Percentiles rank a stretch among this genome's conserved stretches.
Conservation (phyloP, 768 basidiomycete genomes). For the Serendipita sp. region DNA sequence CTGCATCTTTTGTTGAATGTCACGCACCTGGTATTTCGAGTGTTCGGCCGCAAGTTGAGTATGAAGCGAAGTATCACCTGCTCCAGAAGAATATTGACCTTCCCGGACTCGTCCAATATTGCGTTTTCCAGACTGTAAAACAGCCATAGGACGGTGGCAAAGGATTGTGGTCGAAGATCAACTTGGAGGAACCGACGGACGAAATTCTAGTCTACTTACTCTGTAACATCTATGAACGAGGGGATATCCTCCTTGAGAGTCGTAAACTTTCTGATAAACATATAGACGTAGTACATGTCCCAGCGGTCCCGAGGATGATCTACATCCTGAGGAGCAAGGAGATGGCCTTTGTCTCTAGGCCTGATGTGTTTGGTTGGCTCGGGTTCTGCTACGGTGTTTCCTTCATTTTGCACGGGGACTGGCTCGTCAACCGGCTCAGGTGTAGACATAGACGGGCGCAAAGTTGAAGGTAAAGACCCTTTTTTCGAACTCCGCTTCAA, state of each 20-base stretch:
- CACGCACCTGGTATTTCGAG: conserved; percentile 77
- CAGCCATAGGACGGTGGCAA: background rate
- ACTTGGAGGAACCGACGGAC: conserved; percentile 12
- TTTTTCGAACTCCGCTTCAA: too few relatives aligned
- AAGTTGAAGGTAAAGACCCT: background rate
- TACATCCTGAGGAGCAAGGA: conserved; percentile 43
- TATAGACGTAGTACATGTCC: conserved; percentile 75
- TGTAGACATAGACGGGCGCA: background rate
- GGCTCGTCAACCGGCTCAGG: background rate
- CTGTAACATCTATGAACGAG: conserved; percentile 65
- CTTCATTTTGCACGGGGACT: background rate
- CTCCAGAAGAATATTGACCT: conserved; percentile 48
- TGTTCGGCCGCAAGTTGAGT: conserved; percentile 66
- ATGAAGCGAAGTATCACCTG: conserved; percentile 61
- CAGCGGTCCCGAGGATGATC: conserved; percentile 67
- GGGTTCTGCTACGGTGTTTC: background rate
- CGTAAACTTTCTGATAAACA: conserved; percentile 73
- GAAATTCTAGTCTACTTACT: conserved; percentile 37
- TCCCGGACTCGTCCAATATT: conserved; percentile 40
- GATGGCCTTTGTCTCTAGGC: conserved; percentile 27
- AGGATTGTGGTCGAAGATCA: conserved; percentile 11
- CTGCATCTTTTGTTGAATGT: background rate
- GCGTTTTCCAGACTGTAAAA: conserved; percentile 58
- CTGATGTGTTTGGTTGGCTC: background rate
- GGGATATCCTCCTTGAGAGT: conserved; percentile 57